Conservation (phyloP, 2,329 filamentous ascomycete genomes). For the Exophiala xenobiotica region DNA sequence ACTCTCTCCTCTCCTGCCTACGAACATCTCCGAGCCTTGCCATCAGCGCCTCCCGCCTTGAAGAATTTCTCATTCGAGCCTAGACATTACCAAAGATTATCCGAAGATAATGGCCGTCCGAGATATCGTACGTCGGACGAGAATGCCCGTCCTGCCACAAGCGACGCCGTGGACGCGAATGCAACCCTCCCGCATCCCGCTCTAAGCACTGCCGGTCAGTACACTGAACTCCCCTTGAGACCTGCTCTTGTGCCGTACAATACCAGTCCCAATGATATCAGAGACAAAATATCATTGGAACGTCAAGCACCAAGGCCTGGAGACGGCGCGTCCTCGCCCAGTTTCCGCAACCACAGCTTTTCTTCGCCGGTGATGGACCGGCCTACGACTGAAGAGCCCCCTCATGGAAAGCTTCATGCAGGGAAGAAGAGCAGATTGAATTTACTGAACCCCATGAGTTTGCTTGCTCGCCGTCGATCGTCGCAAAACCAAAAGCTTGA, state of each 20-base stretch:
- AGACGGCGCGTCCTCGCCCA: conserved; percentile 20
- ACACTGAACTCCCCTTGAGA: conserved; percentile 1
- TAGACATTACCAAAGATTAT: conserved; percentile 14
- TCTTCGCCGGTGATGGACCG: conserved; percentile 10
- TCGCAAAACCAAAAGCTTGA: conserved; percentile 52
- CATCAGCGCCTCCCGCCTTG: conserved; percentile 4
- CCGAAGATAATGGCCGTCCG: conserved; percentile 23
- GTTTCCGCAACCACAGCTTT: conserved; percentile 21
- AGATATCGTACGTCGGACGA: conserved; percentile 20
- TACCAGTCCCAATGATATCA: conserved; percentile 3
- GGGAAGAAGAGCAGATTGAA: conserved; percentile 53
- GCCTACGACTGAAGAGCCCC: conserved; percentile 17
- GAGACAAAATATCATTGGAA: conserved; percentile 15
- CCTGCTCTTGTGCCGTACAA: conserved; percentile 6
- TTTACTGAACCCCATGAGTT: conserved; percentile 61
- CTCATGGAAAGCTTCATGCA: conserved; percentile 34
- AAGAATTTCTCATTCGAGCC: conserved; percentile 5
- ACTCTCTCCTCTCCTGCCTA: conserved; percentile 15
- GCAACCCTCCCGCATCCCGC: neutral
- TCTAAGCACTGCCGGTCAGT: neutral
- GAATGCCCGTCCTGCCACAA: conserved; percentile 24
- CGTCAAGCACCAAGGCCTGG: conserved; percentile 4
- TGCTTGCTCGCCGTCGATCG: conserved; percentile 58
- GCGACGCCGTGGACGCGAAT: conserved; percentile 18
- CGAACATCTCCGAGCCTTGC: conserved; percentile 11